Percentiles rank a stretch among this genome's conserved stretches.
phyloP scores from a whole-genome alignment of 768 basidiomycete genomes.

The Leucogyrophana mollusca region DNA sequence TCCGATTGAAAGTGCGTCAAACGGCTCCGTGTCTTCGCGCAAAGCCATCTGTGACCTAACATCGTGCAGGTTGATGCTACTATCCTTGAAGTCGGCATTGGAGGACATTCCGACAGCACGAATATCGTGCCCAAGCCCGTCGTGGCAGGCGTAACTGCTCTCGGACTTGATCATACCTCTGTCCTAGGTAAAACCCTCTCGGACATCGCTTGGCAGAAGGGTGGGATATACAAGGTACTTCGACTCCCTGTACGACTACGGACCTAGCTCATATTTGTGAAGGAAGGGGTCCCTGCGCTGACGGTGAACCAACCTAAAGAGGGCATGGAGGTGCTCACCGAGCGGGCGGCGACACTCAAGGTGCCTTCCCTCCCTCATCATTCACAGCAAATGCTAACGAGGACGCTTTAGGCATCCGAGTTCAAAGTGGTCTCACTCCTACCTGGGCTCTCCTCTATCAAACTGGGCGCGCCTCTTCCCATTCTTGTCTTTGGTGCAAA shows the following conservation, averaged over 20 bases:
- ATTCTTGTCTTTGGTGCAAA: background rate
- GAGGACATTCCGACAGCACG: slow-evolving; percentile 92
- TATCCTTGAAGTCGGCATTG: slow-evolving; percentile 94
- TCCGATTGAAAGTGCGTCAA: slow-evolving; percentile 59
- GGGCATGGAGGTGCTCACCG: slow-evolving; percentile 63
- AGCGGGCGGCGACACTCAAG: slow-evolving; percentile 64
- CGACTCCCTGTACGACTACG: background rate
- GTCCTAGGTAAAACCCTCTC: slow-evolving; percentile 84
- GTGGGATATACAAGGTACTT: slow-evolving; percentile 88
- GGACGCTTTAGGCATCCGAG: slow-evolving; percentile 51
- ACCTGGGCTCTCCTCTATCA: slow-evolving; percentile 49
- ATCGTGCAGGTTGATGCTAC: slow-evolving; percentile 70
- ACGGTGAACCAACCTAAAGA: slow-evolving; percentile 76
- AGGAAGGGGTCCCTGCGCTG: slow-evolving; percentile 84
- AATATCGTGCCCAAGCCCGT: slow-evolving; percentile 91
- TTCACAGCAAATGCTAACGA: background rate
- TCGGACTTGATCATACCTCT: slow-evolving; percentile 89
- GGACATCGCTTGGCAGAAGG: slow-evolving; percentile 95
- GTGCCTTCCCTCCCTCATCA: slow-evolving; percentile 34
- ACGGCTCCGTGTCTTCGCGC: no score
- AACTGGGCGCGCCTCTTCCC: slow-evolving; percentile 51
- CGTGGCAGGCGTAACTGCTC: slow-evolving; percentile 85
- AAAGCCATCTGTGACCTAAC: background rate
- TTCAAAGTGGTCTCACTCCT: slow-evolving; percentile 61
- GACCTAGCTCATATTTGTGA: background rate